Percentiles rank a stretch among this genome's conserved stretches.
These are phyloP conservation scores for Candolleomyces eurysporus DNA, from an alignment of 768 basidiomycete genomes.

Conservation along the genomic window DNA sequence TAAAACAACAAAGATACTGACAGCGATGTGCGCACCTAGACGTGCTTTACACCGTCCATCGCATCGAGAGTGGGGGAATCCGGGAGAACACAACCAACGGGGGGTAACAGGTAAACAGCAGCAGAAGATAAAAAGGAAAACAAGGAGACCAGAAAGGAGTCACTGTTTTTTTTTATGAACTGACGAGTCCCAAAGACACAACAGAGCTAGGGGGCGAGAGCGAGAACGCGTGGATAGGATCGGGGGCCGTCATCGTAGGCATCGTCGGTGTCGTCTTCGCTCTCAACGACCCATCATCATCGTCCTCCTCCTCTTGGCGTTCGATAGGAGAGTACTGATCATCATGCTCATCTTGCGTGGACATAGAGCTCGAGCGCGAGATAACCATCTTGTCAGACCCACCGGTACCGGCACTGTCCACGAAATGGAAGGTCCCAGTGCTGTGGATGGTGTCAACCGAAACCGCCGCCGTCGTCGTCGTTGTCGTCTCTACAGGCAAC, in stretches of 20 bases:
- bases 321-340: no score
- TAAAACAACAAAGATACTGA: no score
- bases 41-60: no score
- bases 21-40: no score
- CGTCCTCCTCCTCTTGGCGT: no score
- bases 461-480: background rate
- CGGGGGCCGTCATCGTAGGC: background rate
- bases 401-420: no score
- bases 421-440: background rate
- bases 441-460: background rate
- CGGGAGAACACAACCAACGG: background rate
- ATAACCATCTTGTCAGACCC: background rate
- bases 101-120: background rate
- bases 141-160: background rate
- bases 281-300: background rate
- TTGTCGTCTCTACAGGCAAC: slow-evolving; percentile 9
- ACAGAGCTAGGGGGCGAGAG: slow-evolving; percentile 3
- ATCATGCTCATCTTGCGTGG: background rate
- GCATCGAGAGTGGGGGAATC: no score
- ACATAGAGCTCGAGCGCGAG: background rate
- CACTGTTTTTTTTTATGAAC: background rate
- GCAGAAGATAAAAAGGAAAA: background rate
- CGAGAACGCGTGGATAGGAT: background rate
- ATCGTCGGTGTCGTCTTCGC: background rate
- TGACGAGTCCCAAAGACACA: slow-evolving; percentile 2